Conservation (phyloP, 768 basidiomycete genomes). For the Hemileccinum rubropunctum region DNA sequence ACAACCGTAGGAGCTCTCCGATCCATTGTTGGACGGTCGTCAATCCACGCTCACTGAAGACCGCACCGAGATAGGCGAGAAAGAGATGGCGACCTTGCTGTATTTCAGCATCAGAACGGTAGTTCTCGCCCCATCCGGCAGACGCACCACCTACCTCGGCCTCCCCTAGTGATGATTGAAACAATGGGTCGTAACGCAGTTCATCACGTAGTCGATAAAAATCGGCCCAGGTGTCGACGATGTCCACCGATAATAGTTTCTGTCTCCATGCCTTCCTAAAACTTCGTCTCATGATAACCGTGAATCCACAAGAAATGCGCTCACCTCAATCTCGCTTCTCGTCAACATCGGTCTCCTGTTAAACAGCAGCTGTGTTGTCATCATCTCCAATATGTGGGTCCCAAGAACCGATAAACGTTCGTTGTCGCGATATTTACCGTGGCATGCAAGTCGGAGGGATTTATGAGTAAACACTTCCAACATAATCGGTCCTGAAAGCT, state of each 20-base stretch:
- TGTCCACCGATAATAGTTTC: conserved; percentile 30
- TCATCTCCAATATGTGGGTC: conserved; percentile 43
- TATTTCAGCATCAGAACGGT: conserved; percentile 15
- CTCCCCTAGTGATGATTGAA: conserved; percentile 24
- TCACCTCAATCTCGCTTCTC: conserved; percentile 50
- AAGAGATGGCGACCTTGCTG: conserved; percentile 61
- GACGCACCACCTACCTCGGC: conserved; percentile 38
- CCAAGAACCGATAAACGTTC: conserved; percentile 57
- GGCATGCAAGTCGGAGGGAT: conserved; percentile 49
- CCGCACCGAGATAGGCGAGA: conserved; percentile 65
- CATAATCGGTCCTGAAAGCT: conserved; percentile 50
- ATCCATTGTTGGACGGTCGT: conserved; percentile 57
- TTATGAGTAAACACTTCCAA: conserved; percentile 71
- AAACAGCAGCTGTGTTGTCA: conserved; percentile 47
- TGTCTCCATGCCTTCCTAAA: conserved; percentile 25
- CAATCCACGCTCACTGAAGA: conserved; percentile 55
- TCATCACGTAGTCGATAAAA: conserved; percentile 36
- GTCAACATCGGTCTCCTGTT: conserved; percentile 48
- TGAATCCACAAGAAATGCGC: conserved; percentile 23
- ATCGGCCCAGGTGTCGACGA: conserved; percentile 37
- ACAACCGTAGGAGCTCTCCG: conserved; percentile 35
- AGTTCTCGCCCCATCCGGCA: conserved; percentile 9
- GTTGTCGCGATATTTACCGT: conserved; percentile 50
- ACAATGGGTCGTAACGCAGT: conserved; percentile 31
- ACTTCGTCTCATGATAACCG: conserved; percentile 22